These are phyloP conservation scores for Phytophthora boehmeriae DNA, from an alignment of 352 stramenopile genomes.

Conservation along the genomic window DNA sequence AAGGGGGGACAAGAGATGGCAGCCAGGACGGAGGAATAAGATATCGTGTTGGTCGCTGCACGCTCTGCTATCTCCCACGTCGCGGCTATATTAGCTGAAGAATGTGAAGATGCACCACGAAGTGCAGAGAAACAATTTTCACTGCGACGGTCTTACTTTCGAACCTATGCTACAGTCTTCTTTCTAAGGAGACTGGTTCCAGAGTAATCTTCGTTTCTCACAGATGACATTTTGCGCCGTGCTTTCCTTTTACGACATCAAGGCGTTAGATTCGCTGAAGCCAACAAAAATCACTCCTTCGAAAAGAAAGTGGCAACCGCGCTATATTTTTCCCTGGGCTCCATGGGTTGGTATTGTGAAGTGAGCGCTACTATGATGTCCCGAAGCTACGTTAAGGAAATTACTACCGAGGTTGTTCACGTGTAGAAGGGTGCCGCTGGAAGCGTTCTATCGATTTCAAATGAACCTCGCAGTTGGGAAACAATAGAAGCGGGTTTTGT, in stretches of 20 bases:
- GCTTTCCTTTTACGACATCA: neutral
- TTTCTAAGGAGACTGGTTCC: neutral
- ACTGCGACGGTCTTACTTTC: too few species aligned
- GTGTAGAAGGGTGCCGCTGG: neutral
- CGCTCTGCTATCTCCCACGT: too few species aligned
- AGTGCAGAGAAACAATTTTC: too few species aligned
- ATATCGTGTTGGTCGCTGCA: too few species aligned
- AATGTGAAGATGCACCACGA: too few species aligned
- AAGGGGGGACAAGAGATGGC: too few species aligned
- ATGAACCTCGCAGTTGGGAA: neutral
- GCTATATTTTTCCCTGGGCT: conserved; percentile 7
- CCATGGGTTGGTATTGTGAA: conserved; percentile 4
- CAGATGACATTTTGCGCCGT: neutral
- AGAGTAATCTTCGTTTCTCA: neutral
- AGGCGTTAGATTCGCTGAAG: neutral
- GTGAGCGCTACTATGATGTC: conserved; percentile 17
- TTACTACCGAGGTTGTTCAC: conserved; percentile 8
- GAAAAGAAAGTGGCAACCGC: conserved; percentile 11
- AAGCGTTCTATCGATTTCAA: neutral
- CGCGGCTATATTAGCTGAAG: too few species aligned
- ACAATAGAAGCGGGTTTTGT: neutral
- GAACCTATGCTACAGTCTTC: too few species aligned
- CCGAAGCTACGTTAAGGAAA: conserved; percentile 14
- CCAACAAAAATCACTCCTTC: conserved; percentile 3
- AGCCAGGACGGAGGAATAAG: too few species aligned